phyloP scores from a whole-genome alignment of 2,329 filamentous ascomycete species.

The Emydomyces testavorans region DNA sequence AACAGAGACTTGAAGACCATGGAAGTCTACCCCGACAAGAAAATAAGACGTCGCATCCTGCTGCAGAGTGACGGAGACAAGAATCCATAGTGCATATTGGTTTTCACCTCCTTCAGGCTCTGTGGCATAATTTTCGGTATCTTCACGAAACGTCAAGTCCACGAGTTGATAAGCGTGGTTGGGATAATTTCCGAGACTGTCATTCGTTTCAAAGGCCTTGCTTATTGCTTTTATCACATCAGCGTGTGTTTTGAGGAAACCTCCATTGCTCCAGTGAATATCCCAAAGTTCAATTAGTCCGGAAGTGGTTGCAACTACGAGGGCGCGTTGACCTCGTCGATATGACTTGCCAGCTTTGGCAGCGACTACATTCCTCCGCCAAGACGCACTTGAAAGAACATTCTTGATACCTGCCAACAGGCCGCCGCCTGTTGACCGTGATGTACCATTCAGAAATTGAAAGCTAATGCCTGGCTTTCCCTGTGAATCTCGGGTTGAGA shows the following conservation, averaged over 20 bases:
- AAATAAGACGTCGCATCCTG: slow-evolving; percentile 53
- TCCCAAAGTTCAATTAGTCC: slow-evolving; percentile 78
- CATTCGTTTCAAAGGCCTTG: slow-evolving; percentile 46
- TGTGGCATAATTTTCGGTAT: slow-evolving; percentile 31
- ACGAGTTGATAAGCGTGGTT: slow-evolving; percentile 58
- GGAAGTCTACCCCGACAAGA: slow-evolving; percentile 59
- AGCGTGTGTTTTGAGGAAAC: slow-evolving; percentile 59
- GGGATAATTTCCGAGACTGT: slow-evolving; percentile 40
- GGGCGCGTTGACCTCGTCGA: slow-evolving; percentile 69
- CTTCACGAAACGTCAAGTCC: slow-evolving; percentile 56
- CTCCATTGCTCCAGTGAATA: slow-evolving; percentile 75
- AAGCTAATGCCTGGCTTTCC: slow-evolving; percentile 71
- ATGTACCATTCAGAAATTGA: slow-evolving; percentile 58
- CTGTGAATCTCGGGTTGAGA: slow-evolving; percentile 75
- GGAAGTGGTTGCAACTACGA: slow-evolving; percentile 66
- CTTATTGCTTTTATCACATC: slow-evolving; percentile 58
- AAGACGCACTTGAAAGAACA: slow-evolving; percentile 57
- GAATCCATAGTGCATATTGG: slow-evolving; percentile 46
- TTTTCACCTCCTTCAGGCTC: slow-evolving; percentile 40
- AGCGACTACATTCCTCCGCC: slow-evolving; percentile 67
- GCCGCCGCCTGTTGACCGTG: slow-evolving; percentile 47
- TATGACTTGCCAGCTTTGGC: slow-evolving; percentile 61
- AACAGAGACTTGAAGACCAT: slow-evolving; percentile 43
- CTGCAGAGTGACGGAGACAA: slow-evolving; percentile 48
- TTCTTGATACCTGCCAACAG: slow-evolving; percentile 73